Base-by-base conservation (phyloP, 176 grass and related monocot genomes). In the Alloteropsis semialata region DNA sequence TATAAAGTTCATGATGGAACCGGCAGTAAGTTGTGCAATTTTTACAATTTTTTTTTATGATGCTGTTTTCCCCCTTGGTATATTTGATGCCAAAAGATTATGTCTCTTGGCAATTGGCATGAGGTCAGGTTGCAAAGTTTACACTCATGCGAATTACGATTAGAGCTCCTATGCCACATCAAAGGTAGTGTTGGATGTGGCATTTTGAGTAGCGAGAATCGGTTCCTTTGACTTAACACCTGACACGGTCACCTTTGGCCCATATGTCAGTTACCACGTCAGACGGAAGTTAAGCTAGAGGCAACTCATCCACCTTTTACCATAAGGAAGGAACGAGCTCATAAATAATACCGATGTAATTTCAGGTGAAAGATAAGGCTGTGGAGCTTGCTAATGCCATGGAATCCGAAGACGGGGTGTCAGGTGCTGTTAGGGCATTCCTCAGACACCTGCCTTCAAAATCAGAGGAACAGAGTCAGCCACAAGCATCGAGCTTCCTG, bases 381-480 rank as follows among this genome's bases (percentile, higher is more conserved):
- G 78, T 93, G 33, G 85, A 92, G 53, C 65, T 98, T 41, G 87
- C 96, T 58, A 92, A 83, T 53, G 91, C 96, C 42, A 93, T 98
- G 88, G 90, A 93, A 81, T 89, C 81, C 2, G 91, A 98, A 75
- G 92, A 95, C 5, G 96, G 96, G 2, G 85, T 95, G 43, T 82
- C 82, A 0, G 96, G 93, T 41, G 96, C 96, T 64, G 96, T 98
- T 17, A 91, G 84, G 81, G 96, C 84, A 51, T 98, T 98, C 65
- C 89, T 95, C 12, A 98, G 62, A 56, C 96, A 98, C 78, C 69
- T 98, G 72, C 92, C 92, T 71, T 79, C 64, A 21, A 64, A 21
- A 87, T 6, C 65, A 5, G 62, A 63, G n/a, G 68, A 81, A 51
- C 17, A 56, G 48, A 14, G 16, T n/a, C 53, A 70, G 3, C 87